These are phyloP conservation scores for Cylindrodendrum hubeiense DNA, from an alignment of 2,329 filamentous ascomycete species.

Conservation along the genomic window DNA sequence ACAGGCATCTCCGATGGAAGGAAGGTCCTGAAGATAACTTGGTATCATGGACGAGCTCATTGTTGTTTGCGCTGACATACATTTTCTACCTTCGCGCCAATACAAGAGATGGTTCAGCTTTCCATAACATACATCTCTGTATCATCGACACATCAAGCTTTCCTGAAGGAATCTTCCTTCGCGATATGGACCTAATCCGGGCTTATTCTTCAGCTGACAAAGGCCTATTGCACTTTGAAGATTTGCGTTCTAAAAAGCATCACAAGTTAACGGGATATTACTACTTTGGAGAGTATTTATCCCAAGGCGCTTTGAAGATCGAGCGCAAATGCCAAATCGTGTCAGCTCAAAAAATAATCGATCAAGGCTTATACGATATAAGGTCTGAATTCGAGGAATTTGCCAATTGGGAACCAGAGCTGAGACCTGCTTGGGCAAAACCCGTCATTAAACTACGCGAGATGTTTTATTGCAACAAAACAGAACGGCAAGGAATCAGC, in stretches of 20 bases:
- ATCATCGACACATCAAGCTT: not conserved
- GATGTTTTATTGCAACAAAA: not conserved
- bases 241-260: not conserved
- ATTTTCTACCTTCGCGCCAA: not conserved
- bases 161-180: not conserved
- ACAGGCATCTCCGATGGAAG: not conserved
- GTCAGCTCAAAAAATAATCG: not conserved
- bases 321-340: not conserved
- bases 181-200: not conserved
- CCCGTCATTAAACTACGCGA: not conserved
- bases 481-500: not conserved
- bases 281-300: not conserved
- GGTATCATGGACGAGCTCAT: not conserved
- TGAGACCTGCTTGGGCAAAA: not conserved
- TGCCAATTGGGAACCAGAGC: not conserved
- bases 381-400: not conserved
- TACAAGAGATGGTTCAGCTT: not conserved
- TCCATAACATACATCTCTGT: not conserved
- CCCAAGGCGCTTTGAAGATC: not conserved
- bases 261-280: not conserved
- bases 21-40: not conserved
- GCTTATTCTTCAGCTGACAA: not conserved
- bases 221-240: not conserved
- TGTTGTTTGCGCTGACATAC: not conserved
- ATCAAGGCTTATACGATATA: not conserved